Base-by-base conservation (phyloP, 495 filamentous ascomycete species). In the Penicillium riverlandense region DNA sequence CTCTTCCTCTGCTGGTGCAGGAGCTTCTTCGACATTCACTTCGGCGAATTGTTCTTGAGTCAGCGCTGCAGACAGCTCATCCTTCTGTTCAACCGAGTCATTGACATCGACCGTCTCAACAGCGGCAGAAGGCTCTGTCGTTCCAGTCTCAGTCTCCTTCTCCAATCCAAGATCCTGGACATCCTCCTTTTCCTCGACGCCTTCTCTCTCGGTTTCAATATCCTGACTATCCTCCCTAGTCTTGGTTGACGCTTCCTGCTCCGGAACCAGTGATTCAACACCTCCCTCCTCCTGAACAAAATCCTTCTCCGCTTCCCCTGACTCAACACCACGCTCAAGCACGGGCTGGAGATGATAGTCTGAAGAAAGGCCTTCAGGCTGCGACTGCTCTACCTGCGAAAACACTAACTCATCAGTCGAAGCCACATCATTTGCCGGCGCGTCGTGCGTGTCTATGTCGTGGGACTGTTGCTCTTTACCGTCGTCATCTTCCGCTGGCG, bases 391-490 rank as follows among this genome's bases (percentile, higher is more conserved):
- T 67, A 71, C 67, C 69, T 73, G 67, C 65, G 67, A 66, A 66
- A 64, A 70, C 58, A 71, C 58, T 53, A 64, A 63, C 45, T 70
- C 53, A 72, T 72, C 69, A 72, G 69, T 71, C 69, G 66, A 70
- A 68, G 52, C 57, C 53, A 66, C 45, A 55, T 64, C 57, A 57
- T 67, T 59, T 60, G 62, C 59, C 58, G 54, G 59, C 42, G 41
- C 49, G 56, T 55, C 57, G 58, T 61, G 53, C 43, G 47, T 54
- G 51, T 61, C 56, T 52, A 49, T 66, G 63, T 62, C 66, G 66
- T 63, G 67, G 63, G 66, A 70, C 66, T 70, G 69, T 65, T 65
- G 51, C 46, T 71, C 66, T 69, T 73, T 71, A 71, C 66, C 65
- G 62, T 22, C 22, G 22, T 70, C 63, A 61, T 69, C 57, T 63